These are phyloP conservation scores for Margaritispora aquatica DNA, from an alignment of 495 filamentous ascomycete species.

Conservation along the genomic window DNA sequence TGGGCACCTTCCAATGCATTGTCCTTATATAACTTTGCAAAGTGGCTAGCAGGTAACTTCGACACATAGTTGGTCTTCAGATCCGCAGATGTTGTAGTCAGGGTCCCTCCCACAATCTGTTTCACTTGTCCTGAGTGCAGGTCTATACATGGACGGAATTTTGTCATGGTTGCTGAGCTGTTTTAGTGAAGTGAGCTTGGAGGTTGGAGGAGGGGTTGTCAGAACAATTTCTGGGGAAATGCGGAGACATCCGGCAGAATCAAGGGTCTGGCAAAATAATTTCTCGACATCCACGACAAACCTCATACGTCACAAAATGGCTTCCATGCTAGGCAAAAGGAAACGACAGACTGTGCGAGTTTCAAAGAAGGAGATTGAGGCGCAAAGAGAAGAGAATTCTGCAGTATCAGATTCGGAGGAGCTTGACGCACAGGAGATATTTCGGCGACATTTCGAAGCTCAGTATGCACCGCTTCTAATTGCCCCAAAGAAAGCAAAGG, in stretches of 20 bases:
- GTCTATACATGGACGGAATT: constrained; percentile 94
- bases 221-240: neutral
- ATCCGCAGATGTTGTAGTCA: constrained; percentile 55
- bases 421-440: constrained; percentile 43
- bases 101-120: constrained; percentile 94
- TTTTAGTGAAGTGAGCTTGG: neutral
- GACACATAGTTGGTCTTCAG: constrained; percentile 92
- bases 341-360: constrained; percentile 23
- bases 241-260: constrained; percentile 8
- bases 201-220: constrained; percentile 2
- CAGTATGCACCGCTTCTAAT: constrained; percentile 68
- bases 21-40: constrained; percentile 69
- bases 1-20: constrained; percentile 72
- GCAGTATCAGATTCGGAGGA: constrained; percentile 1
- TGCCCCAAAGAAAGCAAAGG: constrained; percentile 20
- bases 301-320: constrained; percentile 19
- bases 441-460: constrained; percentile 81
- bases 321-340: constrained; percentile 25
- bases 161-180: constrained; percentile 61
- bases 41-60: constrained; percentile 70
- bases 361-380: constrained; percentile 1
- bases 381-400: neutral
- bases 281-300: neutral
- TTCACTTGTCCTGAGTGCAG: constrained; percentile 93
- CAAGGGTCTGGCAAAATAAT: neutral